phyloP scores from a whole-genome alignment of 2,329 filamentous ascomycete species.

The Neurospora crassa region DNA sequence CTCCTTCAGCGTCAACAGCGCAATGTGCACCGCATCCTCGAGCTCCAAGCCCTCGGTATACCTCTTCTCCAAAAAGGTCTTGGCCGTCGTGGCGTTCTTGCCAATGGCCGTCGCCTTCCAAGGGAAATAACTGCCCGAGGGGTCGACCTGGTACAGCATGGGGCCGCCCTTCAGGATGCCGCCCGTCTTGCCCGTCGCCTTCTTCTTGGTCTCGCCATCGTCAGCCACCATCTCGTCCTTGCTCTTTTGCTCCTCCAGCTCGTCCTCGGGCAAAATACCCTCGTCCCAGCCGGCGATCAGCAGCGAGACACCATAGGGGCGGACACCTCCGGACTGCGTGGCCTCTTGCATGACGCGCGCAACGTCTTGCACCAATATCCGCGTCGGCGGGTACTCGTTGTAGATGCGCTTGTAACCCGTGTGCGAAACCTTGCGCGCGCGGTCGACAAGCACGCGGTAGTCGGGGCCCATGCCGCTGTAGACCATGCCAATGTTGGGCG shows the following conservation, averaged over 20 bases:
- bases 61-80: slow-evolving; percentile 98
- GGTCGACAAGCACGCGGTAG: slow-evolving; percentile 95
- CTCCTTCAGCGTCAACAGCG: slow-evolving; percentile 93
- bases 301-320: slow-evolving; percentile 92
- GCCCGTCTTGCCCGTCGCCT: slow-evolving; percentile 76
- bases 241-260: slow-evolving; percentile 51
- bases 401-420: slow-evolving; percentile 99
- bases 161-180: slow-evolving; percentile 93
- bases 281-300: slow-evolving; percentile 97
- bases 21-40: slow-evolving; percentile 97
- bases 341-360: slow-evolving; percentile 98
- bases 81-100: slow-evolving; percentile 95
- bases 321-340: slow-evolving; percentile 93
- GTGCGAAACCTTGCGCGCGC: slow-evolving; percentile 95
- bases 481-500: slow-evolving; percentile 98
- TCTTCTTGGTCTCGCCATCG: slow-evolving; percentile 58
- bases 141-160: slow-evolving; percentile 97
- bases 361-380: slow-evolving; percentile 98
- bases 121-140: slow-evolving; percentile 96
- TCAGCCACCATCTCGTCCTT: slow-evolving; percentile 37
- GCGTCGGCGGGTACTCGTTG: slow-evolving; percentile 99
- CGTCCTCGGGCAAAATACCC: slow-evolving; percentile 78
- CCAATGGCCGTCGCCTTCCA: slow-evolving; percentile 99
- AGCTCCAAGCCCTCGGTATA: slow-evolving; percentile 96
- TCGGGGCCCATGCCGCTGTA: slow-evolving; percentile 99